These are phyloP conservation scores for Colletotrichum echinochloae DNA, from an alignment of 2,329 filamentous ascomycete genomes.

Conservation along the genomic window DNA sequence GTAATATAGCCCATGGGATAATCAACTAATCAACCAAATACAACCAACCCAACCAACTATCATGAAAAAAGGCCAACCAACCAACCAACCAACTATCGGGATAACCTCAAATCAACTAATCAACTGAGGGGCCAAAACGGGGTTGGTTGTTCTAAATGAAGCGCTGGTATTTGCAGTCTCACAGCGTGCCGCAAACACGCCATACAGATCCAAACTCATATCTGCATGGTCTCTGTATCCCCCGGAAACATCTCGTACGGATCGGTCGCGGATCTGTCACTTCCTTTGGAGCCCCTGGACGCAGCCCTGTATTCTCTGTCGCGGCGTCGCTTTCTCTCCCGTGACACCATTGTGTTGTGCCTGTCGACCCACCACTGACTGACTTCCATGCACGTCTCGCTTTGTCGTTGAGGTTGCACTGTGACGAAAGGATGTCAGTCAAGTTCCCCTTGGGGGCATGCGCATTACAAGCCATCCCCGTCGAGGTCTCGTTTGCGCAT, in stretches of 20 bases:
- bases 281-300: too few relatives aligned
- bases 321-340: background rate
- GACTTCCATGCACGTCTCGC: background rate
- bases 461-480: background rate
- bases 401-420: background rate
- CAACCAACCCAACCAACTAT: too few relatives aligned
- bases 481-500: too few relatives aligned
- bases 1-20: too few relatives aligned
- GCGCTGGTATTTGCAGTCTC: background rate
- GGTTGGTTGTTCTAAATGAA: too few relatives aligned
- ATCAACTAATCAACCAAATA: too few relatives aligned
- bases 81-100: too few relatives aligned
- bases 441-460: constrained; percentile 23
- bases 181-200: background rate
- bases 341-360: background rate
- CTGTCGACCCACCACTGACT: background rate
- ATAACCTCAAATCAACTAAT: too few relatives aligned
- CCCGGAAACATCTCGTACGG: background rate
- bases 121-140: too few relatives aligned
- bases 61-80: too few relatives aligned
- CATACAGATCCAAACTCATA: background rate
- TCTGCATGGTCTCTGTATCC: background rate
- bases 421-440: background rate
- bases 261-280: background rate
- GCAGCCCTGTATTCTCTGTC: background rate